These are phyloP conservation scores for Thecaphora thlaspeos DNA, from an alignment of 1,284 basidiomycete genomes.

Conservation along the genomic window DNA sequence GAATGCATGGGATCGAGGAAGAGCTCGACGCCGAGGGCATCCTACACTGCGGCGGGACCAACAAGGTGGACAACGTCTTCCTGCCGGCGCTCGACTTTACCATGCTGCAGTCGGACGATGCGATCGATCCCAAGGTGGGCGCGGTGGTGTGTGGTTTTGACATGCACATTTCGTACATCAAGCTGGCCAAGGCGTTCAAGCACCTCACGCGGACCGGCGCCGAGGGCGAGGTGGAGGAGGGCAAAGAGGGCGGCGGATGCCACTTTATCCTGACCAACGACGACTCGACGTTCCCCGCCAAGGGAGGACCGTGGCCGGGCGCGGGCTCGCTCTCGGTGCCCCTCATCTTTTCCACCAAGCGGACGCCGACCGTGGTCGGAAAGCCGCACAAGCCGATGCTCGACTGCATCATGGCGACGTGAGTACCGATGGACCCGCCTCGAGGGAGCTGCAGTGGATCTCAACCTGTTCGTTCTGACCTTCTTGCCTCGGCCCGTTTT, in stretches of 20 bases:
- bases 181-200: slow-evolving; percentile 87
- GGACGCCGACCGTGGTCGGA: slow-evolving; percentile 75
- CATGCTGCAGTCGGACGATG: slow-evolving; percentile 61
- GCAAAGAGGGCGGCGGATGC: slow-evolving; percentile 71
- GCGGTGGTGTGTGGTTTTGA: slow-evolving; percentile 82
- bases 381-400: slow-evolving; percentile 91
- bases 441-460: too few species aligned
- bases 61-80: slow-evolving; percentile 76
- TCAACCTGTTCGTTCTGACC: not conserved
- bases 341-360: slow-evolving; percentile 70
- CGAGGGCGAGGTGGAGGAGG: slow-evolving; percentile 29
- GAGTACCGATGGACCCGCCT: too few species aligned
- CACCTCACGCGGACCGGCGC: slow-evolving; percentile 65
- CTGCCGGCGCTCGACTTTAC: slow-evolving; percentile 70
- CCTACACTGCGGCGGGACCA: slow-evolving; percentile 77
- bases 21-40: slow-evolving; percentile 84
- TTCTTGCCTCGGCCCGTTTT: not conserved
- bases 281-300: slow-evolving; percentile 83
- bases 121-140: slow-evolving; percentile 74
- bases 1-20: slow-evolving; percentile 87
- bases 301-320: slow-evolving; percentile 74
- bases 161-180: slow-evolving; percentile 69
- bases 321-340: slow-evolving; percentile 81
- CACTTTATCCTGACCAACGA: slow-evolving; percentile 90
- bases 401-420: slow-evolving; percentile 95